Percentiles rank a stretch among this genome's conserved stretches.
phyloP scores from a whole-genome alignment of 345 rosid species.

The Eucalyptus decipiens region DNA sequence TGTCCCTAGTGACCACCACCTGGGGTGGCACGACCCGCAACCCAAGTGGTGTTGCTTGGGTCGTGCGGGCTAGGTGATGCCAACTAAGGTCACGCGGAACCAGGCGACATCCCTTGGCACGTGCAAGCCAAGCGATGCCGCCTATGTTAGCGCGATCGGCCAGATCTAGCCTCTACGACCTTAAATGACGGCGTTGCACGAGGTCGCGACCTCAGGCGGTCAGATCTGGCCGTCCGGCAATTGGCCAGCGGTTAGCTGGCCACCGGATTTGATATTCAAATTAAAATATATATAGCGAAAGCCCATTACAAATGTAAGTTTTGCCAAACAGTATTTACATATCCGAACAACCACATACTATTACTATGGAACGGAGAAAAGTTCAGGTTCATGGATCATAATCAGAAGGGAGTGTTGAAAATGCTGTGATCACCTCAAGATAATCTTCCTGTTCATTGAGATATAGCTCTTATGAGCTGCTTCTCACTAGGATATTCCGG shows the following conservation, averaged over 20 bases:
- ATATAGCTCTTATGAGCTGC: background rate
- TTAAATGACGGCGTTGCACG: too few relatives aligned
- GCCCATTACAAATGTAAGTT: too few relatives aligned
- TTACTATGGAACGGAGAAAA: background rate
- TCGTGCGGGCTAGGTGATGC: too few relatives aligned
- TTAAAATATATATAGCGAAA: too few relatives aligned
- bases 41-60: too few relatives aligned
- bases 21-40: too few relatives aligned
- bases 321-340: too few relatives aligned
- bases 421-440: background rate
- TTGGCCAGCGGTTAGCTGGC: too few relatives aligned
- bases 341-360: background rate
- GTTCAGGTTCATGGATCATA: background rate
- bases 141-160: rapidly evolving
- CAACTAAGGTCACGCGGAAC: too few relatives aligned
- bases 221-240: rapidly evolving
- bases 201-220: rapidly evolving
- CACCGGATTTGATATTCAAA: too few relatives aligned
- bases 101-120: too few relatives aligned
- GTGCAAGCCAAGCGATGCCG: rapidly evolving
- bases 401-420: background rate
- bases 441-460: background rate
- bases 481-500: background rate
- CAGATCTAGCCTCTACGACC: too few relatives aligned
- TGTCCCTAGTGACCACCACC: rapidly evolving